A percentile compares a stretch with the other conserved stretches of the same genome.
These are phyloP conservation scores for Aspergillus mulundensis DNA, from an alignment of 495 filamentous ascomycete species.

Conservation along the genomic window DNA sequence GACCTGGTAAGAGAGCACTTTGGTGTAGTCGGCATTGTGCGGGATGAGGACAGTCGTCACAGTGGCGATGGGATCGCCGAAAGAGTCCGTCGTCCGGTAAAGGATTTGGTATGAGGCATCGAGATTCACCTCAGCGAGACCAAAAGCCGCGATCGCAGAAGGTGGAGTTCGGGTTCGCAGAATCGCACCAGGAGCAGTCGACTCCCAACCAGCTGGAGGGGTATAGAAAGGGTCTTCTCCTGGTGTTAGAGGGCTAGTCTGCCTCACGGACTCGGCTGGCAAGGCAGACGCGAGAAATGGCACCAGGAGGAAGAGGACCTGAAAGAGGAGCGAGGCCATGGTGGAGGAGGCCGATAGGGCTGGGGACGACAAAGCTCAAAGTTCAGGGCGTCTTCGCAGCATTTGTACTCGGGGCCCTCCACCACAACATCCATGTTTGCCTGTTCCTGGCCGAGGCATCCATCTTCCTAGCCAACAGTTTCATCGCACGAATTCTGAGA, in stretches of 20 bases:
- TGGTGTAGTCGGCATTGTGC: slow-evolving; percentile 23
- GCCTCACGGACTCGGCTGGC: background rate
- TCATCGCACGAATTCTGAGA: background rate
- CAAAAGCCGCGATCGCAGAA: slow-evolving; percentile 27
- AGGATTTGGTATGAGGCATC: slow-evolving; percentile 45
- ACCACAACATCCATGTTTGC: background rate
- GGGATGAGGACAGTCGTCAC: slow-evolving; percentile 50
- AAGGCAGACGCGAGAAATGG: slow-evolving; percentile 5
- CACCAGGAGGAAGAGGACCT: slow-evolving; percentile 7
- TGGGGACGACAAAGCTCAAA: background rate
- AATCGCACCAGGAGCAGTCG: slow-evolving; percentile 35
- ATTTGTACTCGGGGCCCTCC: background rate
- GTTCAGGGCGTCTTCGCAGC: background rate
- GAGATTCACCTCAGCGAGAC: slow-evolving; percentile 28
- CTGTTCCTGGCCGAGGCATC: background rate
- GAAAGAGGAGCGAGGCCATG: slow-evolving; percentile 6
- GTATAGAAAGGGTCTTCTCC: slow-evolving; percentile 44
- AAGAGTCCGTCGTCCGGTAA: slow-evolving; percentile 46
- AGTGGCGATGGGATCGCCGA: slow-evolving; percentile 39
- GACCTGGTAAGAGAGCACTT: slow-evolving; percentile 43
- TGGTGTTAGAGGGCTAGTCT: slow-evolving; percentile 8
- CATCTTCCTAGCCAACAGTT: background rate
- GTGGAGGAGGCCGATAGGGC: background rate
- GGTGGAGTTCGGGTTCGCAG: slow-evolving; percentile 38
- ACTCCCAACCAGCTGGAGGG: slow-evolving; percentile 36